Percentiles rank a stretch among this genome's conserved stretches.
Conservation (phyloP, 768 basidiomycete species). For the Amanita pallidorosea region DNA sequence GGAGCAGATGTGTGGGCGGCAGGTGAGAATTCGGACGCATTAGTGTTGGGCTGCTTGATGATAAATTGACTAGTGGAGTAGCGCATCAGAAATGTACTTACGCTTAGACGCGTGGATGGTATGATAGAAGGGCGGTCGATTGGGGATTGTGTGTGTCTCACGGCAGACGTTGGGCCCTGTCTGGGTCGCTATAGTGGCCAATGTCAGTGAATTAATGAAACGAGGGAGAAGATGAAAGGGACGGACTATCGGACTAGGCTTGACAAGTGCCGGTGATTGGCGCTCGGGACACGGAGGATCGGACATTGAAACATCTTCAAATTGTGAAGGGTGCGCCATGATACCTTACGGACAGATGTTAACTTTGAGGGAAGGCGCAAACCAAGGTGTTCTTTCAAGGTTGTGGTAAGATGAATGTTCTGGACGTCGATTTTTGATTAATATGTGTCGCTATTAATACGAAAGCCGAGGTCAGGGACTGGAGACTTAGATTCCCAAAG, state of each 20-base stretch:
- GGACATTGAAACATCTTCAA: neutral
- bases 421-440: neutral
- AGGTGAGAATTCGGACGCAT: neutral
- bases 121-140: neutral
- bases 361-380: neutral
- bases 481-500: neutral
- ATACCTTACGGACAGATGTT: neutral
- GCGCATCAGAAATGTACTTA: neutral
- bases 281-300: neutral
- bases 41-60: too few species aligned
- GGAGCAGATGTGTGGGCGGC: neutral
- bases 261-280: neutral
- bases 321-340: neutral
- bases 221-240: neutral
- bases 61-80: too few species aligned
- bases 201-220: neutral
- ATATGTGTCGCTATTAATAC: neutral
- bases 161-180: neutral
- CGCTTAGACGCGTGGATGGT: neutral
- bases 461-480: neutral
- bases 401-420: neutral
- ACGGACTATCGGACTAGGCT: neutral
- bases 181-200: neutral
- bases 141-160: neutral
- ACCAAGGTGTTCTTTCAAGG: neutral